Evolutionary conservation across 73 alveolate genomes (phyloP).

Genomic region (Tetrahymena borealis): DNA sequence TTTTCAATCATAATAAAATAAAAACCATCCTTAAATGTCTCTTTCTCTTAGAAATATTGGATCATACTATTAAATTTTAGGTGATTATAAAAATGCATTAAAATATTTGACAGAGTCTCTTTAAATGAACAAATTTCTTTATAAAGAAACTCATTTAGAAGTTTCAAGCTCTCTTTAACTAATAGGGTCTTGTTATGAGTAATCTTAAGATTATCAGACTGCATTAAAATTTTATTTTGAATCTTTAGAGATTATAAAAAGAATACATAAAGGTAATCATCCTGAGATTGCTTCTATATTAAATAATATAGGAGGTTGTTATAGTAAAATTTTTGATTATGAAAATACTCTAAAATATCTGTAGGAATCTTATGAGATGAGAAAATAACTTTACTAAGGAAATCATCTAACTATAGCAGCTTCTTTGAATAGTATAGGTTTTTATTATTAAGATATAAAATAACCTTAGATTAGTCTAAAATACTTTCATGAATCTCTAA

Average conservation of each 20-base stretch:
- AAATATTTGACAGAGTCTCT: background rate
- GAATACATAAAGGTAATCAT: background rate
- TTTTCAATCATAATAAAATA: too few species aligned
- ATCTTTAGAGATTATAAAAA: background rate
- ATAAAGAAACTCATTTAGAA: background rate
- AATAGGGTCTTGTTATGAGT: background rate
- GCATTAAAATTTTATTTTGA: background rate
- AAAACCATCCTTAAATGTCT: background rate
- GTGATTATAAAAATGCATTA: too few species aligned
- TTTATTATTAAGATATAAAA: background rate
- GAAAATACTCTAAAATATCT: background rate
- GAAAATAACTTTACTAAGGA: background rate
- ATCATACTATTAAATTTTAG: background rate
- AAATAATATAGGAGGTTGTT: background rate
- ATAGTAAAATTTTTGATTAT: background rate
- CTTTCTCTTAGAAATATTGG: background rate
- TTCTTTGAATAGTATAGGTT: background rate
- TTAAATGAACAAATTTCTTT: background rate
- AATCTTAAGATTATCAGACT: background rate
- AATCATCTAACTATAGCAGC: background rate
- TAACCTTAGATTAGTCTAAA: background rate
- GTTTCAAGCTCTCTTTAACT: background rate
- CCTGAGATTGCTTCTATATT: background rate
- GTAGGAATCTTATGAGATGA: background rate
- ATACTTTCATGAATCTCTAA: background rate